These are phyloP conservation scores for Globisporangium iwayamae DNA, from an alignment of 352 stramenopile species.

Conservation along the genomic window DNA sequence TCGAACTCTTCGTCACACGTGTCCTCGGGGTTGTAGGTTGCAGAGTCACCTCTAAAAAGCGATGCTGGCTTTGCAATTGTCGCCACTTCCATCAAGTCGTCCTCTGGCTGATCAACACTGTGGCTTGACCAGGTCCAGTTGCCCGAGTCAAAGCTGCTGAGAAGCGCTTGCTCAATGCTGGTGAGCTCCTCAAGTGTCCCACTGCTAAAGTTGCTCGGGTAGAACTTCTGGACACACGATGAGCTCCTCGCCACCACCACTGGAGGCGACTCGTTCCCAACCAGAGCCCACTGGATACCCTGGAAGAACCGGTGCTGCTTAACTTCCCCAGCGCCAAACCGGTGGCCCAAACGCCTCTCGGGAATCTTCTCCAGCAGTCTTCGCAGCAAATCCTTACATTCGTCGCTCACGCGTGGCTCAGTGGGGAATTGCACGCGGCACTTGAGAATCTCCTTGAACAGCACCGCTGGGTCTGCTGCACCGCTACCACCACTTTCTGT, in stretches of 20 bases:
- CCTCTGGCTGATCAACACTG: background rate
- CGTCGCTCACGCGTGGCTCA: slow-evolving; percentile 17
- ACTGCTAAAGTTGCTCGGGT: background rate
- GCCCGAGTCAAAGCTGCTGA: background rate
- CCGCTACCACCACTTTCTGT: no score
- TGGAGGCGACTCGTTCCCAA: slow-evolving; percentile 5
- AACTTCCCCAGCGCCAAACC: slow-evolving; percentile 23
- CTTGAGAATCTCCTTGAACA: slow-evolving; percentile 55
- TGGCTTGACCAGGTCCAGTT: background rate
- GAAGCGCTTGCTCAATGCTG: background rate
- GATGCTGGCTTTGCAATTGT: background rate
- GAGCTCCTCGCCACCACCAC: background rate
- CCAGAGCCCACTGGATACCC: slow-evolving; percentile 24
- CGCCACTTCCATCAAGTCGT: background rate
- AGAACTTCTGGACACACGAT: background rate
- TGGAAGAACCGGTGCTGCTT: slow-evolving; percentile 35
- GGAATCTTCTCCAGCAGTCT: slow-evolving; percentile 21
- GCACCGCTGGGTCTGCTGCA: slow-evolving; percentile 21
- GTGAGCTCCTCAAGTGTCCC: background rate
- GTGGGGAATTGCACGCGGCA: slow-evolving; percentile 38
- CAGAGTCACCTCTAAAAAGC: background rate
- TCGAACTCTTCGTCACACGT: slow-evolving; percentile 17
- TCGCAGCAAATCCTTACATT: slow-evolving; percentile 27
- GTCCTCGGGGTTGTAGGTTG: slow-evolving; percentile 2
- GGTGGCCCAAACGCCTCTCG: slow-evolving; percentile 24